A percentile compares a stretch with the other conserved stretches of the same genome.
Evolutionary conservation across 495 filamentous ascomycete species (phyloP).

Genomic region (Aspergillus ellipticus): DNA sequence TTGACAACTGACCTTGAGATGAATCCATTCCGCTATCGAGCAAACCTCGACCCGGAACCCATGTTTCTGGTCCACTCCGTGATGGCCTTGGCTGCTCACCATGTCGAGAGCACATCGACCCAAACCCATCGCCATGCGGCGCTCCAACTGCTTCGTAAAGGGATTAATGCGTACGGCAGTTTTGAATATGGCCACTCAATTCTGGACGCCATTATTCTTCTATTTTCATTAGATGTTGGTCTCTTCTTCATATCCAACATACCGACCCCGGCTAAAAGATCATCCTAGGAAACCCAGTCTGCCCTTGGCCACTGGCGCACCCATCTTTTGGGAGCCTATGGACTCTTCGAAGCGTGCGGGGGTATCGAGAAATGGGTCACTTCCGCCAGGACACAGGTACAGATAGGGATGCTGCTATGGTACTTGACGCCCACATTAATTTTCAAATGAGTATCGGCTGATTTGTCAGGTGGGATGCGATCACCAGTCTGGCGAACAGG

Average conservation of each 20-base stretch:
- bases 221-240: constrained; percentile 1
- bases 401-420: neutral
- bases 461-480: constrained; percentile 14
- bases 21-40: neutral
- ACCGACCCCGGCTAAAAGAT: neutral
- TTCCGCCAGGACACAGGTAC: neutral
- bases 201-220: neutral
- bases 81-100: neutral
- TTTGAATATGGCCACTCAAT: neutral
- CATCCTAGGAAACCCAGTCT: constrained; percentile 1
- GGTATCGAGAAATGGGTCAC: neutral
- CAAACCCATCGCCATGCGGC: neutral
- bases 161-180: neutral
- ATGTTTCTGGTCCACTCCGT: neutral
- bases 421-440: neutral
- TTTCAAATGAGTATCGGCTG: neutral
- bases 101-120: constrained; percentile 1
- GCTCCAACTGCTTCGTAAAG: neutral
- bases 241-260: neutral
- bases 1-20: neutral
- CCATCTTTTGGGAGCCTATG: neutral
- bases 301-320: neutral
- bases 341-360: neutral
- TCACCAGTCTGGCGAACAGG: neutral
- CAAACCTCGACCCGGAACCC: neutral